Evolutionary conservation across 768 basidiomycete species (phyloP), one percentile per base, ranked within the genome.

Genomic region (Candolleomyces aberdarensis): DNA sequence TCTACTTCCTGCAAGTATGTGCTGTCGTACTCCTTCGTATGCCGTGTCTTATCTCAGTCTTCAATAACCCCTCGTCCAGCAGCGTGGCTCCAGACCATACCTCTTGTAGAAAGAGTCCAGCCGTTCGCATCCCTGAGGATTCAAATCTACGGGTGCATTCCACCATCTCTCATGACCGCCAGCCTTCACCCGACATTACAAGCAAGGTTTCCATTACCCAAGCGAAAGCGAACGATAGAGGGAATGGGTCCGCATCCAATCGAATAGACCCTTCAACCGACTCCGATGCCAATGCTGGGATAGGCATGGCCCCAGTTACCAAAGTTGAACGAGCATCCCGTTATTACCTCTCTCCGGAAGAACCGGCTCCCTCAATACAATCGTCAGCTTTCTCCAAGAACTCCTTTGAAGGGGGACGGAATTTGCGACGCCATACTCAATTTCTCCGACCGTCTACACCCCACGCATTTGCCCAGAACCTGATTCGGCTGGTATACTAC

Each of bases 401-500:
- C 36, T 7, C 6, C 36, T 11, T 36, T 11, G 36, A 36, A 5
- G 6, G 36, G 36, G 36, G 36, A 36, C 36, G 53, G 53, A 44
- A 14, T 3, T 17, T 22, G 15, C 49, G 20, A n/a, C 49, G n/a
- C 8, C 36, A 36, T 15, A 29, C 5, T 5, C 29, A 52, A 17
- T 43, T 59, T 11, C 17, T 50, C n/a, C 41, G 19, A 47, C 50
- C 51, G 5, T 40, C 15, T 10, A 41, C 17, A 17, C 47, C 46
- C 29, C 5, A 19, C 26, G 40, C 6, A 5, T 49, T 61, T 31
- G 10, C 26, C 26, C 54, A 61, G 39, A 41, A 36, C 3, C 60
- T 61, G 15, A 31, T 43, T 32, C 60, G 47, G 36, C 19, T 61
- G 17, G 51, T 57, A 15, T 54, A 57, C 40, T 32, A 40, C 26